Percentiles rank a stretch among this genome's conserved stretches.
These are phyloP conservation scores for Pleurostoma richardsiae DNA, from an alignment of 2,329 filamentous ascomycete species.

Conservation along the genomic window DNA sequence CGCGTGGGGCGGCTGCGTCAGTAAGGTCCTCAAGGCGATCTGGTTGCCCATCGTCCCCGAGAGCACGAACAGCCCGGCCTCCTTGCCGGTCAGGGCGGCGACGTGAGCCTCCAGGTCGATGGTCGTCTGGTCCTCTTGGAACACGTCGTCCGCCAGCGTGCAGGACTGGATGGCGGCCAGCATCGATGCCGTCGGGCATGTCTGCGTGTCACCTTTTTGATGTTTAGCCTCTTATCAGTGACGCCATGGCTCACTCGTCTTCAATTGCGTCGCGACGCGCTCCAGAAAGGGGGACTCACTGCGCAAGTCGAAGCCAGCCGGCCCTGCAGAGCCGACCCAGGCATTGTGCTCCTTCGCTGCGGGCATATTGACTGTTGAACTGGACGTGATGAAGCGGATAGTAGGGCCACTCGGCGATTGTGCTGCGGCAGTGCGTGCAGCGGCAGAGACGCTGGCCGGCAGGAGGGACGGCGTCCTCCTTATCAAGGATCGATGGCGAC, in stretches of 20 bases:
- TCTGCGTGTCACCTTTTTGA: conserved; percentile 48
- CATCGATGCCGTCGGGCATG: conserved; percentile 76
- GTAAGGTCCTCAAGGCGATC: conserved; percentile 70
- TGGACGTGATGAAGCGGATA: too few relatives aligned
- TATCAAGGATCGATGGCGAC: too few relatives aligned
- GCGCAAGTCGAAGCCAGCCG: conserved; percentile 32
- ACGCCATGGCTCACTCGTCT: neutral
- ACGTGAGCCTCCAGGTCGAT: conserved; percentile 69
- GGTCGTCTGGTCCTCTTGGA: conserved; percentile 74
- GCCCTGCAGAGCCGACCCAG: conserved; percentile 31
- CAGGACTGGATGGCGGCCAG: conserved; percentile 70
- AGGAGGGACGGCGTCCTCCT: too few relatives aligned
- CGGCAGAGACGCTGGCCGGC: too few relatives aligned
- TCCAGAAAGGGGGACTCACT: conserved; percentile 20
- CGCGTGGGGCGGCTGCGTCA: conserved; percentile 73
- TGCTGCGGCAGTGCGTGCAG: too few relatives aligned
- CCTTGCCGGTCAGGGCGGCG: conserved; percentile 68
- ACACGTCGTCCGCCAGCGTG: conserved; percentile 80
- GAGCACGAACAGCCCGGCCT: conserved; percentile 73
- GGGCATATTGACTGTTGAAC: conserved; percentile 4
- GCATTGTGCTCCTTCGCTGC: conserved; percentile 11
- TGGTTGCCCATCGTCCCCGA: conserved; percentile 96
- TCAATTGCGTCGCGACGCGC: too few relatives aligned
- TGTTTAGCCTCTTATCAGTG: neutral
- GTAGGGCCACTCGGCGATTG: too few relatives aligned